phyloP scores from a whole-genome alignment of 2,329 filamentous ascomycete genomes.

The Ilyonectria robusta region DNA sequence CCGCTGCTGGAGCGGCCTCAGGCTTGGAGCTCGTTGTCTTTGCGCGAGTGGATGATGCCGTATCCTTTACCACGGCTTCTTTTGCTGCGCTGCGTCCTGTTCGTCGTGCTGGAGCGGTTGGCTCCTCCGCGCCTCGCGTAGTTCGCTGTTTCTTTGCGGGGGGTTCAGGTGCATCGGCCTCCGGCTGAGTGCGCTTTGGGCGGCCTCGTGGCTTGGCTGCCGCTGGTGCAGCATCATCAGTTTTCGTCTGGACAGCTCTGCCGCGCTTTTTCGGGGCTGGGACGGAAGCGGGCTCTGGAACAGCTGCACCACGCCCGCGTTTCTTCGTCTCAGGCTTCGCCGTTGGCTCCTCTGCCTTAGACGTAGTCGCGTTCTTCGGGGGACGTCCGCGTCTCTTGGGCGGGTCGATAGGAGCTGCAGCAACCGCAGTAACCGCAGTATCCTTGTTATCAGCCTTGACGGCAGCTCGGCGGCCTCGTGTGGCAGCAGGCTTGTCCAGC shows the following conservation, averaged over 20 bases:
- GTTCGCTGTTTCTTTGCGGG: conserved; percentile 39
- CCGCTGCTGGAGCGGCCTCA: not conserved
- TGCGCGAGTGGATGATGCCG: not conserved
- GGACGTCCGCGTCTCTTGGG: conserved; percentile 44
- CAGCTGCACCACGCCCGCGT: conserved; percentile 34
- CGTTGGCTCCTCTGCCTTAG: conserved; percentile 6
- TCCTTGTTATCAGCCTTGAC: conserved; percentile 23
- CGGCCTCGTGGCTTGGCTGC: conserved; percentile 39
- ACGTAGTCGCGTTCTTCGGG: conserved; percentile 22
- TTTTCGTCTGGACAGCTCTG: conserved; percentile 5
- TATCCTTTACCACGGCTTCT: not conserved
- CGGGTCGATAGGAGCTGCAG: conserved; percentile 1
- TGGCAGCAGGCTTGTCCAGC: conserved; percentile 13
- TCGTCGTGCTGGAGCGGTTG: conserved; percentile 11
- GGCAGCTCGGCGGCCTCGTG: conserved; percentile 32
- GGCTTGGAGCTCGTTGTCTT: conserved; percentile 9
- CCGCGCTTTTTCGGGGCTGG: conserved; percentile 24
- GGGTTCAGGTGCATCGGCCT: conserved; percentile 32
- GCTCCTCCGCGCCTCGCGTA: conserved; percentile 30
- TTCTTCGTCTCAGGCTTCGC: conserved; percentile 35
- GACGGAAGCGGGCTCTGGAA: not conserved
- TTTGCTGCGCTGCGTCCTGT: conserved; percentile 31
- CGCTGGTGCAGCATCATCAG: conserved; percentile 14
- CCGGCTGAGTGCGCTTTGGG: conserved; percentile 32
- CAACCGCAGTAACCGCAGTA: not conserved